Evolutionary conservation across 345 rosid genomes (phyloP), one percentile per base, ranked within the genome.

Genomic region (Sisymbrium altissimum): DNA sequence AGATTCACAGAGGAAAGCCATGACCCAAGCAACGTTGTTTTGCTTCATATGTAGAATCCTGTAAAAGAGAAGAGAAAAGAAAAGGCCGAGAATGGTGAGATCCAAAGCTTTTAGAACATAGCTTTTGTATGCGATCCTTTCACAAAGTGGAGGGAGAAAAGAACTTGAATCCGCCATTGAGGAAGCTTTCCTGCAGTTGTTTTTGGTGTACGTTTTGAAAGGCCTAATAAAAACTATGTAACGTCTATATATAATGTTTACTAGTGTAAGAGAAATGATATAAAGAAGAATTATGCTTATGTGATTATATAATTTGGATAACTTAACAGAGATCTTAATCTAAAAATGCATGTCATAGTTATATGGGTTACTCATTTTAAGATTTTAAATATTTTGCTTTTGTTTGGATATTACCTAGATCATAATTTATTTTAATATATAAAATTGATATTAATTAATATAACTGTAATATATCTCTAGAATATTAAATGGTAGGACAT

Each of bases 1-100:
- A 38, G 46, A 38, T 38, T 60, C 65, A 60, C 65, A 60, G 32
- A 77, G 44, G 63, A 88, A 68, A 41, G 88, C 88, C 17, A 90
- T 76, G 62, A 79, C 32, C 96, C 88, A 88, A 9, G 68, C 58
- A 21, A 57, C 27, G 9, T 85, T 89, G 64, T 76, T 81, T 49
- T 57, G n/a, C 7, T 23, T 71, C 29, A 71, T 23, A 25, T 25
- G 32, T 59, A 4, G 38, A 36, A 71, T 61, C 17, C 62, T 3
- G 41, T 57, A 60, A 8, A 38, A 4, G 38, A 67, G 61, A 13
- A 43, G 61, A 52, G 48, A 68, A 15, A 50, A 36, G 12, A 68
- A 12, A 53, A 50, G 48, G 25, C 55, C 25, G 9, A 35, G 27
- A 53, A 50, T 33, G 2, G 61, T 52, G 72, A 71, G 46, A 71